Percentiles rank a stretch among this genome's conserved stretches.
Conservation (phyloP, 495 filamentous ascomycete species). For the Hypoxylon lenormandii region DNA sequence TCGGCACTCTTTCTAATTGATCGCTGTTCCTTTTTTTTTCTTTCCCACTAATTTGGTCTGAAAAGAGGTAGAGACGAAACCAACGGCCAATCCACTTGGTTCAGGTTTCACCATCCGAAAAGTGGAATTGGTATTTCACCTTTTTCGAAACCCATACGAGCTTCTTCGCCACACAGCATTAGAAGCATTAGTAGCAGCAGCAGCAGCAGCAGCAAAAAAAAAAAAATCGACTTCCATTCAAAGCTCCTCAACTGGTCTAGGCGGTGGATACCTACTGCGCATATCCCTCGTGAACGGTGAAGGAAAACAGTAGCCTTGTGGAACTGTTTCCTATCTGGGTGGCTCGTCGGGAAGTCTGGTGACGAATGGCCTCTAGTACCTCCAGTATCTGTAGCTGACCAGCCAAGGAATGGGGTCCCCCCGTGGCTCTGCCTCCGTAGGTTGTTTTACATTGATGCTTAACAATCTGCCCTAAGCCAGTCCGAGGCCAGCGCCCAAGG, state of each 20-base stretch:
- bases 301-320: constrained; percentile 42
- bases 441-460: constrained; percentile 52
- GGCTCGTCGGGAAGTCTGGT: constrained; percentile 24
- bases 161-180: constrained; percentile 22
- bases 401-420: constrained; percentile 42
- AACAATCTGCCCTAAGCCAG: constrained; percentile 33
- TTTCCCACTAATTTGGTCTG: constrained; percentile 7
- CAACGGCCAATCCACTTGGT: constrained; percentile 7
- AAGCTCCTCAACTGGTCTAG: constrained; percentile 15
- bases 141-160: constrained; percentile 22
- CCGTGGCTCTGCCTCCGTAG: constrained; percentile 47
- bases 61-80: constrained; percentile 11
- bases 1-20: neutral
- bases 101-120: constrained; percentile 9
- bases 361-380: neutral
- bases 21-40: constrained; percentile 6
- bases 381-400: constrained; percentile 3
- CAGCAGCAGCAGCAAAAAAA: too few species aligned
- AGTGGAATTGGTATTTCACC: constrained; percentile 14
- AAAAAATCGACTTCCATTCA: neutral
- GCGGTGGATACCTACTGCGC: neutral
- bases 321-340: constrained; percentile 38
- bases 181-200: neutral
- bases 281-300: constrained; percentile 42
- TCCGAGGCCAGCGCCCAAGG: constrained; percentile 11